Evolutionary conservation across 108 stramenopile species (phyloP), one percentile per base, ranked within the genome.

Genomic region (Skeletonema marinoi): DNA sequence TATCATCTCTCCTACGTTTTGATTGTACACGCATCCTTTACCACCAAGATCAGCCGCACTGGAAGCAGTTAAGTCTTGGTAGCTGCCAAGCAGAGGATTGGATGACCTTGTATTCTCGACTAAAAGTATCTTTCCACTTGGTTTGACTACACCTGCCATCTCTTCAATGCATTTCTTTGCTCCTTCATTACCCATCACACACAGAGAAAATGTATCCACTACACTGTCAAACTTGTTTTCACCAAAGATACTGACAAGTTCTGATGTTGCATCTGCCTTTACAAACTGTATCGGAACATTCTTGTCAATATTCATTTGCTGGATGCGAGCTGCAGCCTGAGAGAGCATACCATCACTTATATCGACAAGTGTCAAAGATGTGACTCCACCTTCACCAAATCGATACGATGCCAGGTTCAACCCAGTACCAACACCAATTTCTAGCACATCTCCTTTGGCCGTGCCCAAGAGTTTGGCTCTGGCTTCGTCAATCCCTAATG

Each of bases 1-100:
- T 70, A 93, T 89, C 84, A 95, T 83, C 32, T 78, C 68, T 21
- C 66, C 65, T 0, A 96, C 95, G 78, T 96, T 75, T 81, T 93
- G 93, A 78, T 96, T 93, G 87, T 93, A 93, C 41, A 93, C 65
- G 68, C 95, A 96, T 16, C 95, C 95, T 71, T 93, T 93, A 9
- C 95, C 95, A 44, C 95, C 95, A 11, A 84, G 50, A n/a, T 78
- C 71, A 17, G 92, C 91, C 3, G 92, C 92, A 9, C 86, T 59
- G 19, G 78, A 68, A 6, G 95, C 92, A 7, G 95, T 96, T 4
- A 80, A 12, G 72, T 96, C 95, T 70, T 93, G 92, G 73, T 96
- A 96, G 66, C 54, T 76, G 2, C 90, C 95, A 32, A 96, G 71
- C 6, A 89, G 46, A 3, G 89, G 78, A 70, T 90, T 91, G 5